phyloP scores from a whole-genome alignment of 2,329 filamentous ascomycete genomes.

The Coniochaeta hoffmannii region DNA sequence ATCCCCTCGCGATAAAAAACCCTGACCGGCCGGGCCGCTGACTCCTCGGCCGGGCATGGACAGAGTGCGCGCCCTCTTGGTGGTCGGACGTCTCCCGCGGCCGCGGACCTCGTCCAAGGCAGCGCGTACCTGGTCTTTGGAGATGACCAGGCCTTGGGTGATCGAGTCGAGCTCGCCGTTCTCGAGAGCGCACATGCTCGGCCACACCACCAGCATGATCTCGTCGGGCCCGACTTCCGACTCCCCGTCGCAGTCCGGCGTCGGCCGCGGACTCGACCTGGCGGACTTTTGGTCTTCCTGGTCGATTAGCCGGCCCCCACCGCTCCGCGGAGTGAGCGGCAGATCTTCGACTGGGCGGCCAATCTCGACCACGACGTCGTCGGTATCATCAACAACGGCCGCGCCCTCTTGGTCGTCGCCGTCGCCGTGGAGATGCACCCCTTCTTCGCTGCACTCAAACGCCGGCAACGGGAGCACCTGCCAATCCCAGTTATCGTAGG shows the following conservation, averaged over 20 bases:
- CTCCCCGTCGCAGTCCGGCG: constrained; percentile 7
- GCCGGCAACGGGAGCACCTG: constrained; percentile 25
- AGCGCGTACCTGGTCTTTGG: constrained; percentile 24
- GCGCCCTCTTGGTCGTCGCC: constrained; percentile 1
- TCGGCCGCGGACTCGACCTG: not conserved
- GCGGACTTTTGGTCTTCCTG: not conserved
- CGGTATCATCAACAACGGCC: constrained; percentile 3
- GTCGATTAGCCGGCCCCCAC: not conserved
- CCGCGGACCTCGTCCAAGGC: constrained; percentile 19
- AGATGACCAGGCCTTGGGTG: constrained; percentile 25
- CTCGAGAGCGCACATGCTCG: constrained; percentile 25
- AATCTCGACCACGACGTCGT: not conserved
- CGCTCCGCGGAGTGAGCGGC: not conserved
- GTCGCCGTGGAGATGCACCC: constrained; percentile 1
- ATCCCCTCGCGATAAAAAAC: not conserved
- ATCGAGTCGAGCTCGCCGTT: constrained; percentile 24
- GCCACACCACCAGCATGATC: constrained; percentile 26
- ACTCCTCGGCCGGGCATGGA: constrained; percentile 13
- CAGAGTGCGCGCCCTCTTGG: constrained; percentile 12
- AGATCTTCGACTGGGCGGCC: not conserved
- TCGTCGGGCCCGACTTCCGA: constrained; percentile 21
- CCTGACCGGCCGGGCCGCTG: not conserved
- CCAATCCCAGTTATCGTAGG: constrained; percentile 27
- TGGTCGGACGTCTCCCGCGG: constrained; percentile 4
- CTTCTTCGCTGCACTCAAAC: constrained; percentile 11